Evolutionary conservation across 306 rosid species (phyloP), one percentile per base, ranked within the genome.

Genomic region (Casuarina cunninghamiana): DNA sequence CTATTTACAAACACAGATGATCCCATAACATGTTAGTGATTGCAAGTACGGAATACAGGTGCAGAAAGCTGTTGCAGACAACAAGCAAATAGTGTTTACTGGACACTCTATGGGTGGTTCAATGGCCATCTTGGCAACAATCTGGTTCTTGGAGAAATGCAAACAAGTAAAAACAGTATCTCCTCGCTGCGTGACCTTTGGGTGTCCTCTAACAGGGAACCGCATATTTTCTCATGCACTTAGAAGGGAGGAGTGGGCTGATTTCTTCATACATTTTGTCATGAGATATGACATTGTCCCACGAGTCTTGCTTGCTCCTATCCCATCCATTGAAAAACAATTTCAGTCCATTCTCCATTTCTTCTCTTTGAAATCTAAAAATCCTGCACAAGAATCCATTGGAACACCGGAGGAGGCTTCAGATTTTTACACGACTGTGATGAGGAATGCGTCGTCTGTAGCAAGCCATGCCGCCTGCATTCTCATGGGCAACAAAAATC

Each of bases 91-190:
- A 58, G 83, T 92, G 78, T 92, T 95, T 41, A 79, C 97, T 0
- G 98, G 98, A 10, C 97, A 92, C 78, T 88, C 97, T 15, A 70
- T 84, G 0, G 96, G 96, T 3, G 98, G 89, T 43, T 70, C 97
- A 17, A 44, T 86, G n/a, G 97, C 97, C 38, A 83, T 69, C 72
- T 87, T 92, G 3, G 89, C 91, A 39, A 83, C 93, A 35, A 82
- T 91, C 32, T 88, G 92, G 96, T 78, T 89, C 2, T 69, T 95
- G 61, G 95, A 95, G 41, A 38, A 13, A 21, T 2, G 3, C 11
- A 41, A 19, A 41, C 19, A 16, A 15, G 85, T 72, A 6, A 32
- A 62, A 26, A 0, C 71, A 75, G 72, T 4, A 81, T 26, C 32
- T 26, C 32, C 87, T 1, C 5, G 69, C 1, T 92, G 97, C 74